Percentiles rank a stretch among this genome's conserved stretches.
Evolutionary conservation across 2,329 filamentous ascomycete species (phyloP).

Genomic region (Beauveria bassiana): DNA sequence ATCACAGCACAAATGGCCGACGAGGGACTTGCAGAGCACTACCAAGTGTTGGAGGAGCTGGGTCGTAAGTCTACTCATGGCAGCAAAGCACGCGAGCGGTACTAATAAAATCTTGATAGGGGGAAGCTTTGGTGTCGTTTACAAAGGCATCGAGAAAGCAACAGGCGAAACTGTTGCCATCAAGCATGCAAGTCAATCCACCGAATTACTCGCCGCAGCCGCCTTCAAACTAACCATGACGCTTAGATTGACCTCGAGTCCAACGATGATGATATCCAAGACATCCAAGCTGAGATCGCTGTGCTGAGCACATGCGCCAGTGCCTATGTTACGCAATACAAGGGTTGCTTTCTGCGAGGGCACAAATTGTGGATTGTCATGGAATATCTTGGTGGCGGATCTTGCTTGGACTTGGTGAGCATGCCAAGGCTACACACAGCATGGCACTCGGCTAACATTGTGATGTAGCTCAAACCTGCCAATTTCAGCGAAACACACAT

Average conservation of each 20-base stretch:
- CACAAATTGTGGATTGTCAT: slow-evolving; percentile 99
- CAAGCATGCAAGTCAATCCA: slow-evolving; percentile 66
- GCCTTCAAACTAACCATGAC: not conserved
- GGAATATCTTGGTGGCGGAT: slow-evolving; percentile 94
- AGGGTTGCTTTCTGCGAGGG: slow-evolving; percentile 89
- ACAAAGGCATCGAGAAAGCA: slow-evolving; percentile 86
- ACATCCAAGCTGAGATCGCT: slow-evolving; percentile 95
- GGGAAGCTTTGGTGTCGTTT: slow-evolving; percentile 61
- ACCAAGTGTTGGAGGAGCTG: slow-evolving; percentile 92
- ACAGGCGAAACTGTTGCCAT: slow-evolving; percentile 94
- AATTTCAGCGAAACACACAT: slow-evolving; percentile 85
- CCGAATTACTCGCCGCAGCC: not conserved
- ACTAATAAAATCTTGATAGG: slow-evolving; percentile 12
- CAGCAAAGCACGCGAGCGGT: not conserved
- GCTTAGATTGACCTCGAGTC: slow-evolving; percentile 95
- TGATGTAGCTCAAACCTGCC: slow-evolving; percentile 71
- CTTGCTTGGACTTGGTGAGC: slow-evolving; percentile 81
- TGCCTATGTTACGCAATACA: slow-evolving; percentile 92
- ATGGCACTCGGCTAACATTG: slow-evolving; percentile 21
- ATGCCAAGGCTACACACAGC: slow-evolving; percentile 3
- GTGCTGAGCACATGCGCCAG: slow-evolving; percentile 93
- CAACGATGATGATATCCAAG: slow-evolving; percentile 95
- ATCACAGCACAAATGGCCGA: slow-evolving; percentile 40
- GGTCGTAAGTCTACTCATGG: slow-evolving; percentile 59
- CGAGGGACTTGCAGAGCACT: slow-evolving; percentile 71